Evolutionary conservation across 2,329 filamentous ascomycete species (phyloP), one percentile per base, ranked within the genome.

Genomic region (Colletotrichum limetticola): DNA sequence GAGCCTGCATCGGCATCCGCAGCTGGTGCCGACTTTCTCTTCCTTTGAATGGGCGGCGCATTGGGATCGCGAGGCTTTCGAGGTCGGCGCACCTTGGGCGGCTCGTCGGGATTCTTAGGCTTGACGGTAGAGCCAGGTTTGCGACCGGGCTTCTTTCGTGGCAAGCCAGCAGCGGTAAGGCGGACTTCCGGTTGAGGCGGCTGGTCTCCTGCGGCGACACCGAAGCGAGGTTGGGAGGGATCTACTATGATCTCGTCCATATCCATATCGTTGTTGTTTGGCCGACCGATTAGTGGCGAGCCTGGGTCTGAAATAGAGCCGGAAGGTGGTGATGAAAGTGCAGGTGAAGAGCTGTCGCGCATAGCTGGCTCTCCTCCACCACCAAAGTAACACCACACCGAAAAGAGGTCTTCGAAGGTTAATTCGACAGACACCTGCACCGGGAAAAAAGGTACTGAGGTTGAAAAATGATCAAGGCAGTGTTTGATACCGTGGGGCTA

Each of bases 101-200:
- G 83, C 16, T 88, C 85, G 71, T 83, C 81, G 64, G 81, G 79
- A 66, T 78, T 78, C 79, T 84, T 85, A 70, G 82, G 80, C 77
- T 87, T 88, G 61, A 86, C 80, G 67, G 83, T 87, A 73, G 84
- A 89, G 78, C 87, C 93, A 78, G 91, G 90, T 78, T 92, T 92
- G 62, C 91, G 87, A 26, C 90, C 90, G 24, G 90, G 90, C 82
- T 92, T 92, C 82, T 91, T 91, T 5, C 90, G 83, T 0, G 89
- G 89, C 7, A 90, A 78, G 12, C 89, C 89, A 64, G 89, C 89
- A 30, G 89, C 89, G 0, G 89, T 91, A 65, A 91, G 81, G 74
- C 73, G 68, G 35, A 74, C 66, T 42, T 72, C 71, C 11, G 74
- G 74, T 22, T 74, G 71, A 28, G 71, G 71, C 5, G 68, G 68